A percentile compares a stretch with the other conserved stretches of the same genome.
phyloP scores from a whole-genome alignment of 2,329 filamentous ascomycete genomes.

The Pseudogymnoascus sp. region DNA sequence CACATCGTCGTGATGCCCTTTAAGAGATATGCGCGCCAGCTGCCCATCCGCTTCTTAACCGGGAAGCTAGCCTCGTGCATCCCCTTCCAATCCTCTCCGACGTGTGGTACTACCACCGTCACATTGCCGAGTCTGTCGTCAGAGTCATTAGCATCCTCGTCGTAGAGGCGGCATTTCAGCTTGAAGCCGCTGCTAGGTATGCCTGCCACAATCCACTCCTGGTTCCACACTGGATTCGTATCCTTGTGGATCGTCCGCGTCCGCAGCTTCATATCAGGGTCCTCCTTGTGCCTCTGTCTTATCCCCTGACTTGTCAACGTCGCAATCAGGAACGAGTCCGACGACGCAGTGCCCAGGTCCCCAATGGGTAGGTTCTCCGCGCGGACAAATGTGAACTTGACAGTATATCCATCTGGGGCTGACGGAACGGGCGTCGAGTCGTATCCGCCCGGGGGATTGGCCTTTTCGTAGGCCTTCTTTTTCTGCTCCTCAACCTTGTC shows the following conservation, averaged over 20 bases:
- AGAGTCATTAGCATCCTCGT: slow-evolving; percentile 79
- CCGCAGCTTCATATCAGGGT: slow-evolving; percentile 65
- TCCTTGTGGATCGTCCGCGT: slow-evolving; percentile 68
- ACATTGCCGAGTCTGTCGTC: slow-evolving; percentile 86
- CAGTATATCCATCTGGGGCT: slow-evolving; percentile 70
- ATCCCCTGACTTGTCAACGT: slow-evolving; percentile 60
- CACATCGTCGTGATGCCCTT: slow-evolving; percentile 61
- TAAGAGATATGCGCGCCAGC: slow-evolving; percentile 76
- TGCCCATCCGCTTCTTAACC: slow-evolving; percentile 76
- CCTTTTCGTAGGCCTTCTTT: slow-evolving; percentile 26
- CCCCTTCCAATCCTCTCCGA: slow-evolving; percentile 62
- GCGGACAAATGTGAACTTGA: slow-evolving; percentile 77
- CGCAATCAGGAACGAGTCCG: slow-evolving; percentile 75
- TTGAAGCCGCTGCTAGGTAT: slow-evolving; percentile 73
- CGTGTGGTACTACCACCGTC: slow-evolving; percentile 54
- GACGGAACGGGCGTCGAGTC: slow-evolving; percentile 71
- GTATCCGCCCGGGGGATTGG: slow-evolving; percentile 54
- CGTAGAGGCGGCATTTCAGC: slow-evolving; percentile 79
- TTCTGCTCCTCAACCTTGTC: slow-evolving; percentile 27
- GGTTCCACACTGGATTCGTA: slow-evolving; percentile 73
- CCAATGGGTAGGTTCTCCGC: slow-evolving; percentile 76
- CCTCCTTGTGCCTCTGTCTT: slow-evolving; percentile 76
- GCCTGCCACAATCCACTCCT: slow-evolving; percentile 82
- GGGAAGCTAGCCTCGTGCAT: slow-evolving; percentile 57
- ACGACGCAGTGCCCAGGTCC: slow-evolving; percentile 68